Evolutionary conservation across 2,329 filamentous ascomycete genomes (phyloP).

Genomic region (Colletotrichum caudatum): DNA sequence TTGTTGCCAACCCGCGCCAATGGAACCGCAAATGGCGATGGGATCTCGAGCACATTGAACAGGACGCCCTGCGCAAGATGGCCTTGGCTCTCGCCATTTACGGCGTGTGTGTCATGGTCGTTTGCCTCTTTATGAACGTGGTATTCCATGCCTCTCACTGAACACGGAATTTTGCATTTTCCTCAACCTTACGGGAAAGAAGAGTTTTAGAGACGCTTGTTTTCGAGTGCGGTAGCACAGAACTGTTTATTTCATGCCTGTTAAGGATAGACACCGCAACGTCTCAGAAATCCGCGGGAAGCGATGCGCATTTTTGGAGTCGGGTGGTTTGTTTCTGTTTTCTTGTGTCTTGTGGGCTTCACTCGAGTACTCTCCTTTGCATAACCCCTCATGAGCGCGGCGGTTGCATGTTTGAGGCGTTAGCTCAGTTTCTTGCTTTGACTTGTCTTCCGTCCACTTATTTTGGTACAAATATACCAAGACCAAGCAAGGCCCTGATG

Average conservation of each 20-base stretch:
- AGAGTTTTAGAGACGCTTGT: conserved; percentile 25
- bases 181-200: neutral
- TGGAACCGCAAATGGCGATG: conserved; percentile 69
- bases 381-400: conserved; percentile 25
- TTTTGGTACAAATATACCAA: neutral
- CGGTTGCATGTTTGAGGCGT: conserved; percentile 30
- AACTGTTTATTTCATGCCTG: conserved; percentile 23
- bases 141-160: conserved; percentile 79
- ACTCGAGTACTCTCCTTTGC: neutral
- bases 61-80: conserved; percentile 75
- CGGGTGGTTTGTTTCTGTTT: conserved; percentile 3
- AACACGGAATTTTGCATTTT: conserved; percentile 3
- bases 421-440: neutral
- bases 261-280: conserved; percentile 23
- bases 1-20: conserved; percentile 53
- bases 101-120: conserved; percentile 87
- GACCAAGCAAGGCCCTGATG: neutral
- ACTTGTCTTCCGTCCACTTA: neutral
- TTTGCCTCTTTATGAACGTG: conserved; percentile 87
- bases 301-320: conserved; percentile 32
- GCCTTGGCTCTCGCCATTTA: conserved; percentile 85
- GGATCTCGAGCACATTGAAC: conserved; percentile 73
- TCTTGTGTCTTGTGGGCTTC: neutral
- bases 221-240: conserved; percentile 11
- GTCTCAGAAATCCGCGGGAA: conserved; percentile 7